These are phyloP conservation scores for Dendrobium huoshanense DNA, from an alignment of 106 monocot genomes.

Conservation along the genomic window DNA sequence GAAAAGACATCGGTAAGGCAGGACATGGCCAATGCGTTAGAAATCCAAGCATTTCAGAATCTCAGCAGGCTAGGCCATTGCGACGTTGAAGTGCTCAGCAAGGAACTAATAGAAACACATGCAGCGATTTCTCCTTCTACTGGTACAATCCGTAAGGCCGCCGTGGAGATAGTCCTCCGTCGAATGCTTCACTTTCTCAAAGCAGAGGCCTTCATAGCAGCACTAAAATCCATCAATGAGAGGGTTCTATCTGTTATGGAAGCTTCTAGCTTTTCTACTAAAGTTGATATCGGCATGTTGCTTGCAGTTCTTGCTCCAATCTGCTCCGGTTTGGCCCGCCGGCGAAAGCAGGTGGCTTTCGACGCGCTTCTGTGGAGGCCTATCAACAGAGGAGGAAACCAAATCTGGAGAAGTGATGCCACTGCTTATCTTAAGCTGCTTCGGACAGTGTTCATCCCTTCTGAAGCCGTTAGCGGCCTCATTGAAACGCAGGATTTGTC, in stretches of 20 bases:
- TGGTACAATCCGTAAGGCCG: conserved; percentile 72
- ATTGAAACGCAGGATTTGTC: conserved; percentile 69
- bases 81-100: conserved; percentile 56
- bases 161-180: conserved; percentile 60
- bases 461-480: conserved; percentile 60
- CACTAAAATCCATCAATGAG: conserved; percentile 82
- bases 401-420: conserved; percentile 58
- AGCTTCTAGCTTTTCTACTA: conserved; percentile 53
- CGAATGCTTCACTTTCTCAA: conserved; percentile 74
- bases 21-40: conserved; percentile 78
- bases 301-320: conserved; percentile 78
- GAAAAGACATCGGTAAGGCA: conserved; percentile 59
- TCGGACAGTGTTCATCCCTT: conserved; percentile 80
- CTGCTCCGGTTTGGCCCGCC: conserved; percentile 49
- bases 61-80: conserved; percentile 55
- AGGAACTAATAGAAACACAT: conserved; percentile 65
- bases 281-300: conserved; percentile 79
- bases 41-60: conserved; percentile 77
- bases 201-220: conserved; percentile 73
- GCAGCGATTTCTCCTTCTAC: conserved; percentile 78
- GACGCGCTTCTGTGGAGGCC: conserved; percentile 81
- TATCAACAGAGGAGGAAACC: conserved; percentile 33
- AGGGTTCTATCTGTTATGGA: conserved; percentile 75
- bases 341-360: conserved; percentile 56
- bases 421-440: conserved; percentile 66